Base-by-base conservation (phyloP, 768 basidiomycete genomes). In the Tubosaeta sp. region DNA sequence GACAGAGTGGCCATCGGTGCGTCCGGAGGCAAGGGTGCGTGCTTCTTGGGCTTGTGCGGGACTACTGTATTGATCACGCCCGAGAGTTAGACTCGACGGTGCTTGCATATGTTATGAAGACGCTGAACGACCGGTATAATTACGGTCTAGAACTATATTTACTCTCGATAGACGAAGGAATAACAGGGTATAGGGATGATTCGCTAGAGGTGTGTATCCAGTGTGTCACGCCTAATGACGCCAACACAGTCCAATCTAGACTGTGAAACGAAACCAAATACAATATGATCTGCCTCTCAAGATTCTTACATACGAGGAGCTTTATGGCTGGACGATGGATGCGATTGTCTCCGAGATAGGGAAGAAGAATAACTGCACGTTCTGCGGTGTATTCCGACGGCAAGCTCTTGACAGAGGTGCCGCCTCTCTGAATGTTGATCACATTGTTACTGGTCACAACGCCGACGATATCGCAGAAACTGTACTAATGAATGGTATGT, bases 321-420 rank as follows among this genome's bases (percentile, higher is more conserved):
- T 98, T 6, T 99, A 98, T 60, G 97, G 97, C 16, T 98, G 97
- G 95, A 98, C 95, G 2, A 99, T 99, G 95, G 97, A 99, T 61
- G 80, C 83, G 14, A 91, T 99, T 51, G 95, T 99, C 43, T 79
- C 85, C n/a, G 85, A 95, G 68, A 83, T 98, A 25, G 97, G 97
- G 31, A 84, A 83, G 74, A 97, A 97, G 78, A 97, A 97, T 62
- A 99, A 98, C 63, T 99, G 97, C 70, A 99, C 97, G 0, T 99
- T 97, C 71, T 99, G 97, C 62, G 97, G 97, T 17, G 97, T 99
- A 3, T 99, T 99, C 65, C 78, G 97, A 51, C 79, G 97, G 42
- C 97, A 98, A 67, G 97, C 97, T 1, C 80, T 99, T 25, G 97
- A 99, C 72, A 80, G 95, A 53, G 97, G 97, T 1, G 97, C 95